Conservation (phyloP, 148 eudicot species). For the Mesembryanthemum crystallinum region DNA sequence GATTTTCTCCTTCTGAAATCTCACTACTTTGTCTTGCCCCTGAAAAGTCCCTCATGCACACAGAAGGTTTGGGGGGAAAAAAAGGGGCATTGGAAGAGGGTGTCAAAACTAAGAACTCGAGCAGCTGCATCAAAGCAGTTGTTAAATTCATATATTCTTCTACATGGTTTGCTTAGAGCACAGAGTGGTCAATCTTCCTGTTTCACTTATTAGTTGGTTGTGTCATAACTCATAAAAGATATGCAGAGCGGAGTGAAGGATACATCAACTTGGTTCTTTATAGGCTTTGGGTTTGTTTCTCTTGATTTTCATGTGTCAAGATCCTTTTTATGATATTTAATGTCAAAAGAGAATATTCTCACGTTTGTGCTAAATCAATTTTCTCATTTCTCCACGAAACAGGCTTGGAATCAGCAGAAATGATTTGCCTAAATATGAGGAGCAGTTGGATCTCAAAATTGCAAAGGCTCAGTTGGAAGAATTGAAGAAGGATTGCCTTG, state of each 20-base stretch:
- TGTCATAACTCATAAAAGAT: background rate
- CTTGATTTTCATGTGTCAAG: too few species aligned
- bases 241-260: too few species aligned
- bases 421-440: slow-evolving; percentile 84
- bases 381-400: background rate
- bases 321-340: too few species aligned
- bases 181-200: background rate
- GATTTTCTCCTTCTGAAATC: background rate
- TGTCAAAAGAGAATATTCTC: too few species aligned
- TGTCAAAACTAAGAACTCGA: background rate
- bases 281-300: too few species aligned
- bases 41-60: background rate
- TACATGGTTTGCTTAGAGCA: too few species aligned
- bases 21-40: background rate
- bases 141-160: background rate
- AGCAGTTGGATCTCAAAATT: slow-evolving; percentile 73
- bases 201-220: background rate
- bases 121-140: background rate
- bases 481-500: slow-evolving; percentile 82
- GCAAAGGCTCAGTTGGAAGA: slow-evolving; percentile 87
- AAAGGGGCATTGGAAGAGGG: background rate
- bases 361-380: background rate
- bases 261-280: too few species aligned
- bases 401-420: slow-evolving; percentile 82
- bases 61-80: background rate